Conservation (phyloP, 768 basidiomycete genomes). For the Sporobolomyces phaffii region DNA sequence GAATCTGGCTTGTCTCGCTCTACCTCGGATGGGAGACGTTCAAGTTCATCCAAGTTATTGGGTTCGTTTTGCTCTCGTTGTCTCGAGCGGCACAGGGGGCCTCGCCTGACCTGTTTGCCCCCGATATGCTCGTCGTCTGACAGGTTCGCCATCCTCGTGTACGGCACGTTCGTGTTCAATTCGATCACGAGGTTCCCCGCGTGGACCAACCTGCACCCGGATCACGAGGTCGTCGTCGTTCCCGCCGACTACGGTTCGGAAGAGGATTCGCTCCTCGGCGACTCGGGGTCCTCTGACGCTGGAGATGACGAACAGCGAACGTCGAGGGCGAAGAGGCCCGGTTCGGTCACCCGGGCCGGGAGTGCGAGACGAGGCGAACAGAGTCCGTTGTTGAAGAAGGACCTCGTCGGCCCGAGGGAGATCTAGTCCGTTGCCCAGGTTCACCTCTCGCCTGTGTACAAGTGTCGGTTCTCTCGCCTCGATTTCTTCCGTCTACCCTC, state of each 20-base stretch:
- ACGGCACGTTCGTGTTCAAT: constrained; percentile 56
- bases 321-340: background rate
- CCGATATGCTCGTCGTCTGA: background rate
- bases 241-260: background rate
- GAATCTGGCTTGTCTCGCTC: constrained; percentile 64
- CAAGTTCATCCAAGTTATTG: constrained; percentile 54
- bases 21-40: constrained; percentile 41
- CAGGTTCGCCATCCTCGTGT: constrained; percentile 77
- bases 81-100: too few relatives aligned
- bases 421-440: too few relatives aligned
- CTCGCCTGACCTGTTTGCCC: too few relatives aligned
- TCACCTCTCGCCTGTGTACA: too few relatives aligned
- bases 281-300: background rate
- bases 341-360: background rate
- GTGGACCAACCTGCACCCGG: constrained; percentile 33
- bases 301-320: background rate
- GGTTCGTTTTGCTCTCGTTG: constrained; percentile 49
- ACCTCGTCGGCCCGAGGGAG: background rate
- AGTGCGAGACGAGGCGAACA: constrained; percentile 1
- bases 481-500: too few relatives aligned
- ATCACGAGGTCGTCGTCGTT: constrained; percentile 19
- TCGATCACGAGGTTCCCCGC: constrained; percentile 37
- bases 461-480: too few relatives aligned
- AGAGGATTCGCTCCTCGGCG: constrained; percentile 10
- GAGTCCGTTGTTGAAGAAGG: constrained; percentile 13